phyloP scores from a whole-genome alignment of 2,329 filamentous ascomycete species.

The Hypomyces perniciosus region DNA sequence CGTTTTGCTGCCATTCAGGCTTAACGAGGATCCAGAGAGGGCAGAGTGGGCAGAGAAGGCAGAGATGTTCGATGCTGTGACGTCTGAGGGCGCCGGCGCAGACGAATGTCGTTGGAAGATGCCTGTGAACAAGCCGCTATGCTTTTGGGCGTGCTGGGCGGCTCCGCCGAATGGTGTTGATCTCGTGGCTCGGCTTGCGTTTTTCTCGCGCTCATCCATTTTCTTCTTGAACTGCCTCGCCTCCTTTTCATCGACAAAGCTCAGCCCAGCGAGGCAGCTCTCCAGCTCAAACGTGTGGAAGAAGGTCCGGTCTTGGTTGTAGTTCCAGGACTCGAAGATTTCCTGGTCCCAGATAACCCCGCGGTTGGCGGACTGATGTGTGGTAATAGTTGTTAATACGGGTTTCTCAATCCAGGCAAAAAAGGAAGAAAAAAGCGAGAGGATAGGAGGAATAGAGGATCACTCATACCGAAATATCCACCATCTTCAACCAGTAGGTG shows the following conservation, averaged over 20 bases:
- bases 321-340: conserved; percentile 89
- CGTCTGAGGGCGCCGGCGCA: conserved; percentile 51
- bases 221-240: conserved; percentile 96
- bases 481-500: conserved; percentile 96
- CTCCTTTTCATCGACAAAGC: conserved; percentile 95
- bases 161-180: conserved; percentile 65
- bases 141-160: conserved; percentile 26
- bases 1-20: conserved; percentile 38
- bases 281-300: conserved; percentile 98
- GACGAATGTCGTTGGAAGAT: conserved; percentile 59
- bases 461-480: conserved; percentile 75
- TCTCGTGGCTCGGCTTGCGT: conserved; percentile 81
- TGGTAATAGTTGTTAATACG: conserved; percentile 5
- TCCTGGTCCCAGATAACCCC: conserved; percentile 97
- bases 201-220: conserved; percentile 93
- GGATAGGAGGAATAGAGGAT: conserved; percentile 10
- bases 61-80: conserved; percentile 40
- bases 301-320: conserved; percentile 95
- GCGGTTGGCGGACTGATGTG: conserved; percentile 59
- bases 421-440: conserved; percentile 1
- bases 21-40: conserved; percentile 39
- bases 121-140: conserved; percentile 50
- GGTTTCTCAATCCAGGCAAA: background rate
- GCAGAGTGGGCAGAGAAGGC: conserved; percentile 30
- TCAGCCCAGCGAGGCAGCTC: conserved; percentile 81